Evolutionary conservation across 2,329 filamentous ascomycete genomes (phyloP), one percentile per base, ranked within the genome.

Genomic region (Colletotrichum theobromicola): DNA sequence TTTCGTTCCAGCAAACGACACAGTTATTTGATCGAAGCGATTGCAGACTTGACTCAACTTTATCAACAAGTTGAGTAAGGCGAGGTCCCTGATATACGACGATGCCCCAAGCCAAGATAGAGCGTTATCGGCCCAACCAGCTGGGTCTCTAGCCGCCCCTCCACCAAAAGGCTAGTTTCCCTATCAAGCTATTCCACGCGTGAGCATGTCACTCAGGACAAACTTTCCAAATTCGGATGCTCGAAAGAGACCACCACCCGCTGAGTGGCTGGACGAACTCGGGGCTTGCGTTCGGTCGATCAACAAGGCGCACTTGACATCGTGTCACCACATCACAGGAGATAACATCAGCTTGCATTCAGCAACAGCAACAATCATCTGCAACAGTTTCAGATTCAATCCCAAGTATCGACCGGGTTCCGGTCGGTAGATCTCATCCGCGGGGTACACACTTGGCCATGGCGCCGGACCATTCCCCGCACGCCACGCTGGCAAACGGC

Each of bases 81-180:
- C 28, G 65, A 73, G 34, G 30, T 64, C 35, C 35, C 50, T 65
- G 55, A 67, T 72, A 71, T 42, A 60, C 13, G 28, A 32, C 21
- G 13, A n/a, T 12, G 24, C 15, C 32, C 10, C 4, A 62, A 4
- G 57, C 13, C 62, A 32, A 62, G 24, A n/a, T 18, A 57, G 46
- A 72, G 55, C 72, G 68, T 67, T 75, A 75, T 72, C 68, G 68
- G 68, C 42, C 42, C 28, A 58, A 26, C 9, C 37, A 26, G 37
- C 32, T 30, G 30, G 62, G 30, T n/a, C n/a, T 15, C 34, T 30
- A 24, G 18, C 42, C 28, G n/a, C 28, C 21, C 24, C 26, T 50
- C 34, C 21, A 21, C 42, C n/a, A 50, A 7, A 21, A 30, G 35
- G 16, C 18, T 46, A 21, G 8, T 61, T 34, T 35, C 42, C 62